Evolutionary conservation across 208 protist genomes (phyloP).

Genomic region (Acanthamoeba rhysodes): DNA sequence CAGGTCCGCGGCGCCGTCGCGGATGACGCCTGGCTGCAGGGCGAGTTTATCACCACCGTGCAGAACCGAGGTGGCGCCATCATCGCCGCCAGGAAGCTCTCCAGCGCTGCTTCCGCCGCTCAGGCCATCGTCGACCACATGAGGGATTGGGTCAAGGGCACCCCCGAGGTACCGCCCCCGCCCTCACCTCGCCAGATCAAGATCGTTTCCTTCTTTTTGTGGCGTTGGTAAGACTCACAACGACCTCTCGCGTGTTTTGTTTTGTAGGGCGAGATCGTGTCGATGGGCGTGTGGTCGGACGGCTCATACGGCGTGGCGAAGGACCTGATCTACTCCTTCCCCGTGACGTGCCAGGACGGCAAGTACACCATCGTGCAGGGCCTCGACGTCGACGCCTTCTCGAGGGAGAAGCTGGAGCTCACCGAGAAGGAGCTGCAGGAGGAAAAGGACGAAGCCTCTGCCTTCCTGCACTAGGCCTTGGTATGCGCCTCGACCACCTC

Average conservation of each 20-base stretch:
- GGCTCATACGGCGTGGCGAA: conserved; percentile 94
- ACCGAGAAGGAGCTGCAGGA: conserved; percentile 77
- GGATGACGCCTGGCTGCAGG: conserved; percentile 91
- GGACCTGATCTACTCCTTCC: conserved; percentile 97
- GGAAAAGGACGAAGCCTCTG: conserved; percentile 55
- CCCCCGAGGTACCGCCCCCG: conserved; percentile 73
- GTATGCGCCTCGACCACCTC: not conserved
- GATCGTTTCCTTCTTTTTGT: not conserved
- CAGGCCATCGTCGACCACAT: conserved; percentile 91
- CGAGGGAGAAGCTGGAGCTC: not conserved
- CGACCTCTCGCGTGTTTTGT: not conserved
- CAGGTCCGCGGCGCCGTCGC: conserved; percentile 87
- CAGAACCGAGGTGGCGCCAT: conserved; percentile 95
- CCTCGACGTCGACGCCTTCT: conserved; percentile 36
- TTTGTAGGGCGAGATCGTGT: conserved; percentile 89
- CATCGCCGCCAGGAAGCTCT: conserved; percentile 89
- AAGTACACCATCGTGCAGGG: conserved; percentile 92
- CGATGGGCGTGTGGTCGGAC: conserved; percentile 94
- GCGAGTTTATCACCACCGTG: conserved; percentile 93
- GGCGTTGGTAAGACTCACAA: too few species aligned
- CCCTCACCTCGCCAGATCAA: conserved; percentile 43
- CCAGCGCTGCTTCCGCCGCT: conserved; percentile 96
- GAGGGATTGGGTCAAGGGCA: conserved; percentile 90
- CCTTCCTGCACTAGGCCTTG: conserved; percentile 25
- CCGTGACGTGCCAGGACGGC: conserved; percentile 93